Conservation (phyloP, 306 rosid genomes). For the Prunus persica region Prunus_persica_NCBIv2 NC_034010.1:13875501-13876000, state of each 20-base stretch:
- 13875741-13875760: not conserved
- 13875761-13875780: not conserved
- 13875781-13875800: not conserved
- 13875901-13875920: not conserved
- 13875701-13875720: not conserved
- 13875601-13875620: constrained; percentile 8
- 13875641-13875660: constrained; percentile 19
- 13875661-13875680: not conserved
- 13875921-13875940: not conserved
- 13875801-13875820: not conserved
- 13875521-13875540: not conserved
- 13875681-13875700: not conserved
- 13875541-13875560: not conserved
- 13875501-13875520: not conserved
- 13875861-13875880: constrained; percentile 8
- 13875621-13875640: constrained; percentile 4
- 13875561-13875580: not conserved
- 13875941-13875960: not conserved
- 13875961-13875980: constrained; percentile 7
- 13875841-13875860: not conserved
- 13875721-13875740: not conserved
- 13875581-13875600: constrained; percentile 3
- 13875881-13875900: not conserved
- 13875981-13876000: constrained; percentile 6
- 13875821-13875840: constrained; percentile 16